Base-by-base conservation (phyloP, 768 basidiomycete genomes). In the Infundibulicybe gibba region DNA sequence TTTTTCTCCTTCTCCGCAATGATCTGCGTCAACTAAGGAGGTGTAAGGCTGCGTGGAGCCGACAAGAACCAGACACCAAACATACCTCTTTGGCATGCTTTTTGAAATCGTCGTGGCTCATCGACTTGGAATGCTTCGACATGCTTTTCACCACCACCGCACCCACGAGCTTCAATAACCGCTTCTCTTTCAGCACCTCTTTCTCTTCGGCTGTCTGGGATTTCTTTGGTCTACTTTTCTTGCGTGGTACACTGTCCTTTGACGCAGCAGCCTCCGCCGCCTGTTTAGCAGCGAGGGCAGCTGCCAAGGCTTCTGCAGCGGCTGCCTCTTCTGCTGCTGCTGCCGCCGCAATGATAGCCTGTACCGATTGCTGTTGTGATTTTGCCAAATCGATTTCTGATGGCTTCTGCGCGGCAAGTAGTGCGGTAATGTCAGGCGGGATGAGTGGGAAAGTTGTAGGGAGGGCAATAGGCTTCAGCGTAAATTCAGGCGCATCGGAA, bases 1-100 rank as follows among this genome's bases (percentile, higher is more conserved):
- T 93, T 95, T 66, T 95, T 95, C 73, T 99, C 95, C 65, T 97
- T 97, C 43, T 94, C 88, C n/a, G 85, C 76, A 47, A 99, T 87
- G 43, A 90, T 61, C 49, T 87, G 77, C 0, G 93, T 93, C 50
- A 97, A 72, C 94, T 97, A 58, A 12, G 50, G n/a, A 48, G 25
- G 44, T 20, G 20, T 31, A 16, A 34, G 12, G 25, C 25, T 33
- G 34, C 15, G 15, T n/a, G 2, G 19, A 41, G 33, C 11, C 32
- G 44, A 25, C 19, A 47, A 2, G 39, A 38, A 45, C 11, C 33
- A n/a, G 41, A 32, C 31, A 45, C 45, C 25, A 3, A 21, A 59
- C 77, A 50, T 51, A 92, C 95, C 80, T 97, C 92, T 62, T 93
- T 92, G 2, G 97, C 97, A 60, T 97, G 83, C 61, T 85, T 85